These are phyloP conservation scores for Naganishia sp. DNA, from an alignment of 1,284 basidiomycete species.

Conservation along the genomic window DNA sequence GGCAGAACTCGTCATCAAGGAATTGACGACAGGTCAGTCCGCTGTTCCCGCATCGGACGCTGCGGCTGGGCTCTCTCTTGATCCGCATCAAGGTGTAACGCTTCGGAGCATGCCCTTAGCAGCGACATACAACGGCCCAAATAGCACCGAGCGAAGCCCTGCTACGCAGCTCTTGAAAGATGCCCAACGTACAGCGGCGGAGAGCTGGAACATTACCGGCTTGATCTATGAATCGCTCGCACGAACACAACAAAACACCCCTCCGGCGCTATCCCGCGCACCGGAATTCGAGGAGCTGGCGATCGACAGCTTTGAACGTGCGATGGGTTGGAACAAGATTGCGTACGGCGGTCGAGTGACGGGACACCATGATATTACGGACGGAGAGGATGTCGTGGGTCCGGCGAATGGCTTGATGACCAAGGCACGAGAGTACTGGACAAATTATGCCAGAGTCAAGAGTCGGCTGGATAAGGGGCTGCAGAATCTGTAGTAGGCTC, in stretches of 20 bases:
- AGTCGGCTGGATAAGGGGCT: slow-evolving; percentile 3
- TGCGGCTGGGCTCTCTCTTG: slow-evolving; percentile 57
- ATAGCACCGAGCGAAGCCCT: slow-evolving; percentile 41
- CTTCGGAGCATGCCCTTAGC: slow-evolving; percentile 14
- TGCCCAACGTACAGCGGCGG: slow-evolving; percentile 65
- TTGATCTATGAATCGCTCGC: slow-evolving; percentile 71
- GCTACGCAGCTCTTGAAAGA: slow-evolving; percentile 67
- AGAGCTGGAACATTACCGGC: slow-evolving; percentile 67
- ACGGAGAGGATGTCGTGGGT: slow-evolving; percentile 45
- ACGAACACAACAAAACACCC: slow-evolving; percentile 66
- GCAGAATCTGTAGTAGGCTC: neutral
- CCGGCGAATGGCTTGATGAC: slow-evolving; percentile 42
- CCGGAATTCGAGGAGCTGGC: slow-evolving; percentile 56
- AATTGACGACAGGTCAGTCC: slow-evolving; percentile 57
- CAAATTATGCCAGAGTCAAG: slow-evolving; percentile 45
- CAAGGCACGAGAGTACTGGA: slow-evolving; percentile 49
- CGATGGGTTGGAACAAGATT: slow-evolving; percentile 63
- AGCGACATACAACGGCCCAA: slow-evolving; percentile 2
- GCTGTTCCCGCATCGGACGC: slow-evolving; percentile 57
- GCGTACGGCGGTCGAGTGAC: slow-evolving; percentile 67
- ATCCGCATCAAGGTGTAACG: slow-evolving; percentile 18
- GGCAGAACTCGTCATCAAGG: slow-evolving; percentile 66
- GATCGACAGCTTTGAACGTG: slow-evolving; percentile 63
- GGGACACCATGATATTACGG: slow-evolving; percentile 25
- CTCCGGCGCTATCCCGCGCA: slow-evolving; percentile 66